phyloP scores from a whole-genome alignment of 371 early-diverging fungal genomes.

The Rhizopus stolonifer region DNA sequence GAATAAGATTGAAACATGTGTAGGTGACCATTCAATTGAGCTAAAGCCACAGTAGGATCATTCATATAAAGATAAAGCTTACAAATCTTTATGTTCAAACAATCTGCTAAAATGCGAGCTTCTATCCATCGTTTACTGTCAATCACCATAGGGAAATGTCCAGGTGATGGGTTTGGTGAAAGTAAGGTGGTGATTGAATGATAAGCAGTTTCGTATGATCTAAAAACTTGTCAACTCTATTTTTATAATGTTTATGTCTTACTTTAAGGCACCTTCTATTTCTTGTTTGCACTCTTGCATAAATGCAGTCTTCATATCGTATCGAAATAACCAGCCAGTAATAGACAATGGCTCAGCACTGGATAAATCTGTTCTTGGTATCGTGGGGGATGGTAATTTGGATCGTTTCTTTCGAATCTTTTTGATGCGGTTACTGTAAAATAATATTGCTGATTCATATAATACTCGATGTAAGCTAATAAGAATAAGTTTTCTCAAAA shows the following conservation, averaged over 20 bases:
- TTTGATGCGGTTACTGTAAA: conserved; percentile 76
- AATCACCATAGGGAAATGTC: conserved; percentile 42
- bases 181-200: conserved; percentile 65
- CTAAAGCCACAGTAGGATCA: conserved; percentile 64
- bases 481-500: no score
- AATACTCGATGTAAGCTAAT: conserved; percentile 64
- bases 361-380: conserved; percentile 25
- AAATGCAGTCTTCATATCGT: conserved; percentile 77
- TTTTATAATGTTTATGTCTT: no score
- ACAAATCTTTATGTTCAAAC: conserved; percentile 78
- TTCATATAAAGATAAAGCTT: conserved; percentile 69
- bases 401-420: conserved; percentile 70
- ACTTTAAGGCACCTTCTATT: conserved; percentile 70
- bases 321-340: conserved; percentile 80
- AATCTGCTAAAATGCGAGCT: conserved; percentile 63
- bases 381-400: conserved; percentile 55
- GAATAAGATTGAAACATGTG: conserved; percentile 59
- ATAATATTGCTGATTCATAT: conserved; percentile 66
- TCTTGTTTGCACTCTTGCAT: conserved; percentile 82
- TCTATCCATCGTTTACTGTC: conserved; percentile 65
- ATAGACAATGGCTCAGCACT: conserved; percentile 47
- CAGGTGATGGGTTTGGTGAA: conserved; percentile 44
- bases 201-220: conserved; percentile 76
- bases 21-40: conserved; percentile 71
- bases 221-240: no score